These are phyloP conservation scores for Hysterium pulicare DNA, from an alignment of 2,329 filamentous ascomycete genomes.

Conservation along the genomic window DNA sequence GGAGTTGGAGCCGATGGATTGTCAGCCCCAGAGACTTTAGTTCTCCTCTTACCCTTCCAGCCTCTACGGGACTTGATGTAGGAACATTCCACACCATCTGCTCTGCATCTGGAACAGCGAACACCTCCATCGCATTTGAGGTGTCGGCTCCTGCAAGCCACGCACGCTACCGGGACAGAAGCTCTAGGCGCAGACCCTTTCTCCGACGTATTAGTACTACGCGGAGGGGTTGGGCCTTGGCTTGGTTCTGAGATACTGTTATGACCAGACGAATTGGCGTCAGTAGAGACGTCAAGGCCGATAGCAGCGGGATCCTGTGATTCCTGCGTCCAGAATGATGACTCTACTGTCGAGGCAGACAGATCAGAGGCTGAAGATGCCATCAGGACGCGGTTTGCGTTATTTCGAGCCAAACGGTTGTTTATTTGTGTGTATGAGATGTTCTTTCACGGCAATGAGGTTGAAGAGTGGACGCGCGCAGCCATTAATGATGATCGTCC, in stretches of 20 bases:
- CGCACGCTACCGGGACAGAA: constrained; percentile 46
- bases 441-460: no score
- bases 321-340: not conserved
- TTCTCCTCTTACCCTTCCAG: constrained; percentile 44
- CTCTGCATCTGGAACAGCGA: constrained; percentile 48
- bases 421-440: no score
- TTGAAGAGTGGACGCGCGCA: no score
- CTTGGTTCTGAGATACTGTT: not conserved
- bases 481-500: no score
- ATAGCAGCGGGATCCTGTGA: not conserved
- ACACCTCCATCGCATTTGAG: constrained; percentile 53
- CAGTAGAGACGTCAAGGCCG: not conserved
- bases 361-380: not conserved
- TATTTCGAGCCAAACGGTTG: no score
- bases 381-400: no score
- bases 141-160: constrained; percentile 51
- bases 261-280: not conserved
- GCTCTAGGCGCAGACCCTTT: constrained; percentile 29
- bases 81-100: constrained; percentile 45
- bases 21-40: constrained; percentile 19
- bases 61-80: constrained; percentile 54
- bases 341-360: not conserved
- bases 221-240: not conserved
- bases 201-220: constrained; percentile 4
- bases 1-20: constrained; percentile 18